Percentiles rank a stretch among this genome's conserved stretches.
Evolutionary conservation across 805 yeast genomes (phyloP).

Genomic region (Torulaspora microellipsoides): DNA sequence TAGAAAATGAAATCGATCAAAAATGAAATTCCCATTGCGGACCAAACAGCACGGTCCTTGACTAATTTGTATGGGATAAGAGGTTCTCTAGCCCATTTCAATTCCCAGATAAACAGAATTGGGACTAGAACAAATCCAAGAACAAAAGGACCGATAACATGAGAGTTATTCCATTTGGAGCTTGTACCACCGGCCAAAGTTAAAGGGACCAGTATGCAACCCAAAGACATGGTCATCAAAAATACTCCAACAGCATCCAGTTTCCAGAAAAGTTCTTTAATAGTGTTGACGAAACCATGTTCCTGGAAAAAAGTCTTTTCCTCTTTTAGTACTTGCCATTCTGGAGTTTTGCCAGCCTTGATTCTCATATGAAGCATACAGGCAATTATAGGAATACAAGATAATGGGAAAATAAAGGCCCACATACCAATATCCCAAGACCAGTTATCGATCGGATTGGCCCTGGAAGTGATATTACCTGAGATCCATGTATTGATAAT

Average conservation of each 20-base stretch:
- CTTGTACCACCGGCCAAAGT: constrained; percentile 67
- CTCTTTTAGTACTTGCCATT: constrained; percentile 41
- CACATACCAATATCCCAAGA: constrained; percentile 78
- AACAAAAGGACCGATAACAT: constrained; percentile 64
- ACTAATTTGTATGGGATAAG: constrained; percentile 54
- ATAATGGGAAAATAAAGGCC: constrained; percentile 69
- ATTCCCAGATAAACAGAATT: constrained; percentile 57
- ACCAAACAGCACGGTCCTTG: constrained; percentile 68
- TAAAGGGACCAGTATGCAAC: constrained; percentile 65
- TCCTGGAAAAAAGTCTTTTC: constrained; percentile 39
- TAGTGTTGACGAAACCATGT: constrained; percentile 34
- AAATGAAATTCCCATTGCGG: constrained; percentile 57
- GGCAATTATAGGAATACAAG: constrained; percentile 53
- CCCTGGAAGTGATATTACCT: constrained; percentile 49
- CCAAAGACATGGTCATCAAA: constrained; percentile 51
- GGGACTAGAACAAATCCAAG: constrained; percentile 61
- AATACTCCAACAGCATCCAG: constrained; percentile 61
- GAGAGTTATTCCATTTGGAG: constrained; percentile 53
- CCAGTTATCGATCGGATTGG: constrained; percentile 41
- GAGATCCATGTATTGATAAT: constrained; percentile 76
- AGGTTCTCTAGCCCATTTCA: constrained; percentile 53
- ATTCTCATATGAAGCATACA: constrained; percentile 54
- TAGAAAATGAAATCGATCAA: constrained; percentile 58
- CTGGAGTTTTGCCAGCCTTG: constrained; percentile 49
- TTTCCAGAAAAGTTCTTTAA: constrained; percentile 52